Conservation (phyloP, 2,329 filamentous ascomycete genomes). For the Aspergillus cejpii region DNA sequence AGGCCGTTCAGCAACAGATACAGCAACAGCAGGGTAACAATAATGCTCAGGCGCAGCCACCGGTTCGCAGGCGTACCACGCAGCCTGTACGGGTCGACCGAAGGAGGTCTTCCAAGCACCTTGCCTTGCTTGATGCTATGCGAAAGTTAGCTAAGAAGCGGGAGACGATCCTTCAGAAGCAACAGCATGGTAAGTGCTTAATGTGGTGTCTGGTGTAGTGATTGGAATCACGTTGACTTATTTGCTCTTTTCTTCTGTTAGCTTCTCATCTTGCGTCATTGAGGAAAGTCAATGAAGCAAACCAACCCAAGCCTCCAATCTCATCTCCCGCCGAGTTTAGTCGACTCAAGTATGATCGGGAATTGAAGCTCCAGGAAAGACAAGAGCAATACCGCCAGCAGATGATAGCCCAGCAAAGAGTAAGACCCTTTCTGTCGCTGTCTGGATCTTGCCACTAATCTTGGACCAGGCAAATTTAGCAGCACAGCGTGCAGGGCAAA, state of each 20-base stretch:
- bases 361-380: slow-evolving; percentile 58
- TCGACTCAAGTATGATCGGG: slow-evolving; percentile 77
- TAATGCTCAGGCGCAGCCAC: slow-evolving; percentile 48
- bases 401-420: slow-evolving; percentile 51
- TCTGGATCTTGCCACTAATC: slow-evolving; percentile 11
- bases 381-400: slow-evolving; percentile 58
- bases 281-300: slow-evolving; percentile 69
- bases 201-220: background rate
- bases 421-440: slow-evolving; percentile 23
- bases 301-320: slow-evolving; percentile 52
- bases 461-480: slow-evolving; percentile 35
- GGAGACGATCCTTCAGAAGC: slow-evolving; percentile 77
- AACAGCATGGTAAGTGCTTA: slow-evolving; percentile 59
- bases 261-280: slow-evolving; percentile 66
- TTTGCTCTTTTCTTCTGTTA: slow-evolving; percentile 13
- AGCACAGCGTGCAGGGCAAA: slow-evolving; percentile 39
- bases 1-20: slow-evolving; percentile 44
- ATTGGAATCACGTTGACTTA: slow-evolving; percentile 2
- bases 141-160: slow-evolving; percentile 91
- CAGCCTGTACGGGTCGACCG: slow-evolving; percentile 77
- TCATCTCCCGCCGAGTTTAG: slow-evolving; percentile 89
- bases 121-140: slow-evolving; percentile 89
- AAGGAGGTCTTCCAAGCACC: slow-evolving; percentile 74
- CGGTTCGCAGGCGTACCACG: slow-evolving; percentile 62
- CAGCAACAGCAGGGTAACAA: slow-evolving; percentile 26